These are phyloP conservation scores for Zea mays DNA, from an alignment of 176 grass and related monocot genomes.

Conservation along the genomic window DNA sequence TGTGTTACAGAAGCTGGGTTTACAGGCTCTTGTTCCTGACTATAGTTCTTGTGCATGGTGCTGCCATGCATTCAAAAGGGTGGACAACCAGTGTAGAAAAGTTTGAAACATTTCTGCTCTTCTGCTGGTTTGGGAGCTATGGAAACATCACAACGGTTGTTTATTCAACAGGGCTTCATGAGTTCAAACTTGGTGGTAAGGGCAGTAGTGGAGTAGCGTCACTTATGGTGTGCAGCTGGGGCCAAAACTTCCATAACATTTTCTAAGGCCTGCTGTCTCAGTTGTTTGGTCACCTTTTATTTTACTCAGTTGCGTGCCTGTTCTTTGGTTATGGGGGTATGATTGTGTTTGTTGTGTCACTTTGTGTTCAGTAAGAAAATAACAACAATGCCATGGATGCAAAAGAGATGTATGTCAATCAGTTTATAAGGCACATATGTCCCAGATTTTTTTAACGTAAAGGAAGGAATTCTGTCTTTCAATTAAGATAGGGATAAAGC, in stretches of 20 bases:
- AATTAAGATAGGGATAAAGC: no score
- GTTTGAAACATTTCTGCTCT: background rate
- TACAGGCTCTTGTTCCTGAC: background rate
- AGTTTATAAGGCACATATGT: conserved; percentile 29
- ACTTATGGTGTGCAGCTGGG: background rate
- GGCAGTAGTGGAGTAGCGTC: background rate
- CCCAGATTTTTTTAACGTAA: no score
- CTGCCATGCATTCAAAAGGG: background rate
- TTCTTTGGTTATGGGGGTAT: background rate
- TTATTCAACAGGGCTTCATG: background rate
- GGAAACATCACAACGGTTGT: background rate
- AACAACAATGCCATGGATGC: background rate
- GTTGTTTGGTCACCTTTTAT: background rate
- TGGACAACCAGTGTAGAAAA: background rate
- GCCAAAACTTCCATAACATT: background rate
- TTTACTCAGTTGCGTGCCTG: background rate
- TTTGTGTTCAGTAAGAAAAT: background rate
- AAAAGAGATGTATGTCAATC: conserved; percentile 15
- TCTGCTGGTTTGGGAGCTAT: background rate
- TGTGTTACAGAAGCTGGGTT: background rate
- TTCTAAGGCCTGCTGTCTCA: background rate
- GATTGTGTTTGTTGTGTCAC: background rate
- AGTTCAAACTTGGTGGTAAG: background rate
- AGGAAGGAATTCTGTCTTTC: no score
- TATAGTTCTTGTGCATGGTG: background rate